Base-by-base conservation (phyloP, 78 protist species). In the Tieghemostelium lacteum region DNA sequence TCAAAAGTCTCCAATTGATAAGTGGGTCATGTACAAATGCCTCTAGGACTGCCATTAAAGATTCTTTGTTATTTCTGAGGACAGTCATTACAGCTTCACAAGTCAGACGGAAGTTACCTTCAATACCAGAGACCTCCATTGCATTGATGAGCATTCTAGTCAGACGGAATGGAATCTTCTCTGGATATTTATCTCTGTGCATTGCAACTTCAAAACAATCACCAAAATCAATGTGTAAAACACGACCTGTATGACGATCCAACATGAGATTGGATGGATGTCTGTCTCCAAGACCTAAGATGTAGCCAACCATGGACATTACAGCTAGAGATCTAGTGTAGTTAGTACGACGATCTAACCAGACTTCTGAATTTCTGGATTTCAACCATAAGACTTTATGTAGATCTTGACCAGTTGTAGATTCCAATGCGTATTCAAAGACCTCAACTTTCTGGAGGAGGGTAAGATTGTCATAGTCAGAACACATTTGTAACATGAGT, bases 1-100 rank as follows among this genome's bases (percentile, higher is more conserved):
- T 87, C 14, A 97, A 66, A 29, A 99, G 96, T 10, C 99, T 58
- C 99, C 99, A 99, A 36, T 95, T 96, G 86, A 99, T 93, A 28
- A 99, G 94, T 26, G 99, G 99, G 80, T 99, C 99, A 93, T 99
- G 95, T 16, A 99, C 99, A 76, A 99, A 99, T 10, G 99, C 99
- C 94, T 99, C 99, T 2, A 99, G 95, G 92, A 99, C 97, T 12
- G 99, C 99, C 98, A 98, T 96, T 29, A 99, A 83, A 2, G 95
- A 42, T 72, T 98, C 99, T 37, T 95, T 80, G 94, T 98, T 74
- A 19, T 75, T 85, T 24, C 99, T 75, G 31, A 99, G 93, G 39
- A 99, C 96, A 1, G 86, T 55, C 99, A 99, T 95, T 7, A 97
- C 99, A 8, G 57, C 19, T 76, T 98, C 99, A 87, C 99, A 97